Base-by-base conservation (phyloP, 805 yeast genomes). In the Vanderwaltozyma verrucispora region DNA sequence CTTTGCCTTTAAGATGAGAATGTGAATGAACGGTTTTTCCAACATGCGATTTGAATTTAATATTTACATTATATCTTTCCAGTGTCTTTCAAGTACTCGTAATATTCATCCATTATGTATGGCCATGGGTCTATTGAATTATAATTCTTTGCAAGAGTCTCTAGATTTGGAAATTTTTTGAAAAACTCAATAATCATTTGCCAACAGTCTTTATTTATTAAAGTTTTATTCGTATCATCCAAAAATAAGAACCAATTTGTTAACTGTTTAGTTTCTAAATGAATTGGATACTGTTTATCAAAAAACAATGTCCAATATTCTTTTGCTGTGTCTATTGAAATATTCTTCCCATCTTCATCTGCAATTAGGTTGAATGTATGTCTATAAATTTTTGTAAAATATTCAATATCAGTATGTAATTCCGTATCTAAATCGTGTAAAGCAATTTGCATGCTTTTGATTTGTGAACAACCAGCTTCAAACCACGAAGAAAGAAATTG, bases 51-150 rank as follows among this genome's bases (percentile, higher is more conserved):
- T 12, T 25, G 13, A 7, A 25, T n/a, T 10, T 9, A 9, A 8
- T 24, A 24, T 24, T 11, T 24, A 24, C 28, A 12, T 9, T 23
- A 19, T 16, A 28, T 21, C 30, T 23, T 29, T 3, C 18, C 18
- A 10, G n/a, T 30, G 3, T 30, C 33, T 20, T 35, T 33, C 13
- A 62, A 63, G 50, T 68, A 68, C 45, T 81, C 94, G 17, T 85
- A 81, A 53, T 74, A 89, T 41, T 77, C 85, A 56, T 89, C 98
- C 46, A 89, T 75, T 14, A 85, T 64, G 37, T 83, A 74, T 5
- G 97, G 98, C 97, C 97, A 89, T 1, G 96, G 83, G 18, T 81
- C 87, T 47, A 73, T 71, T 45, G 80, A 92, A 48, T 81, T 88
- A 57, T 87, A 88, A 2, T 59, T 61, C 2, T 39, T 31, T 13